Base-by-base conservation (phyloP, 768 basidiomycete species). In the Leccinum uliginosum region DNA sequence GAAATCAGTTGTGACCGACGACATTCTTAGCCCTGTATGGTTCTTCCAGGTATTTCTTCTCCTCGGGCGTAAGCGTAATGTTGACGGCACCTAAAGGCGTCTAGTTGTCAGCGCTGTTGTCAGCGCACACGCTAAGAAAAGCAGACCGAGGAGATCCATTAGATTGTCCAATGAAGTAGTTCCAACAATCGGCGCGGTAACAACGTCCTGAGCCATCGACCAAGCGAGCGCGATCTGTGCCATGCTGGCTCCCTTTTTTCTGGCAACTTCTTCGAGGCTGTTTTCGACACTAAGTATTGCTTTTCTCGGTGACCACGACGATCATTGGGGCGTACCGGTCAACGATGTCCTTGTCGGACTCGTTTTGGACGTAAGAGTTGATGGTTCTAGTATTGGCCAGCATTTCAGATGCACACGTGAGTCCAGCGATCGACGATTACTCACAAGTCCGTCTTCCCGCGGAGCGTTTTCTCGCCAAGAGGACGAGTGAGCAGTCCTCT, bases 1-100 rank as follows among this genome's bases (percentile, higher is more conserved):
- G 17, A 26, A 17, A 38, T 72, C 59, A 75, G 15, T 44, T 45
- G 64, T 82, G 80, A 11, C 84, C 81, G n/a, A 79, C 62, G 15
- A 83, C 69, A 1, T 57, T 59, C 55, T 74, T 51, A 4, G 57
- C 19, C 26, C 32, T 44, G 48, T 58, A 58, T n/a, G 57, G 56
- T 50, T 57, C 57, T 24, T 58, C 57, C 21, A 58, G 12, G 30
- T 58, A 58, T 35, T 44, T 58, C 56, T 34, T 34, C 57, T 58
- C 56, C 32, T 58, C 57, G 9, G 57, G 17, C 9, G 57, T 58
- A 12, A 58, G 56, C 12, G 57, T 32, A 27, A 58, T 58, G 23
- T 50, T 44, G 48, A 58, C 45, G 19, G 43, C 49, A 34, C n/a
- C 57, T 58, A 21, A 15, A 35, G 11, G 29, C 9, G 19, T 29